Evolutionary conservation across 2,329 filamentous ascomycete genomes (phyloP).

Genomic region (Aureobasidium sp.): DNA sequence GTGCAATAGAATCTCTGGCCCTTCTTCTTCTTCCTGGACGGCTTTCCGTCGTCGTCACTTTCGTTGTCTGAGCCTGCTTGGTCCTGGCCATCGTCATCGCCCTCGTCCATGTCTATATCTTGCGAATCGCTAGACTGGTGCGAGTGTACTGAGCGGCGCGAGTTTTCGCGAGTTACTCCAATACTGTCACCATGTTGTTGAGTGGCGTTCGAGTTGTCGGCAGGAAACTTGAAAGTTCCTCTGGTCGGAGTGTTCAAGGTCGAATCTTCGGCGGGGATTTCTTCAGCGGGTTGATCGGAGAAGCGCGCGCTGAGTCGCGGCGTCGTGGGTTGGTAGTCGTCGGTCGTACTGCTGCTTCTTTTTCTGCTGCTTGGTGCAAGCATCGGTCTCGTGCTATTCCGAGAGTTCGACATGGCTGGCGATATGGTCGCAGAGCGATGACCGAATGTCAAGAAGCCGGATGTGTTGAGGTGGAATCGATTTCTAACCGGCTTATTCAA

Average conservation of each 20-base stretch:
- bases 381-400: constrained; percentile 3
- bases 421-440: not conserved
- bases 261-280: constrained; percentile 33
- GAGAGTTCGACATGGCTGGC: constrained; percentile 11
- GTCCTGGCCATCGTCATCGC: constrained; percentile 65
- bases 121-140: constrained; percentile 55
- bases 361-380: constrained; percentile 6
- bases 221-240: constrained; percentile 42
- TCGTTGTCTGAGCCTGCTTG: constrained; percentile 48
- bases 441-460: not conserved
- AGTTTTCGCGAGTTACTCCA: constrained; percentile 12
- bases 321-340: constrained; percentile 51
- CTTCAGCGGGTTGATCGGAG: constrained; percentile 33
- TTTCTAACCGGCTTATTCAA: constrained; percentile 10
- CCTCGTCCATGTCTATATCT: constrained; percentile 64
- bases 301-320: constrained; percentile 41
- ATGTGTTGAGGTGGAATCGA: not conserved
- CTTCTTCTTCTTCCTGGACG: constrained; percentile 94
- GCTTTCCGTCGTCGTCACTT: constrained; percentile 58
- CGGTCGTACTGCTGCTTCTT: constrained; percentile 30
- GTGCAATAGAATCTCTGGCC: constrained; percentile 94
- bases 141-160: constrained; percentile 32
- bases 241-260: constrained; percentile 55
- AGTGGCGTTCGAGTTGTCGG: constrained; percentile 37
- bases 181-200: constrained; percentile 11